Evolutionary conservation across 2,329 filamentous ascomycete genomes (phyloP), one percentile per base, ranked within the genome.

Genomic region (Saccharata proteae): DNA sequence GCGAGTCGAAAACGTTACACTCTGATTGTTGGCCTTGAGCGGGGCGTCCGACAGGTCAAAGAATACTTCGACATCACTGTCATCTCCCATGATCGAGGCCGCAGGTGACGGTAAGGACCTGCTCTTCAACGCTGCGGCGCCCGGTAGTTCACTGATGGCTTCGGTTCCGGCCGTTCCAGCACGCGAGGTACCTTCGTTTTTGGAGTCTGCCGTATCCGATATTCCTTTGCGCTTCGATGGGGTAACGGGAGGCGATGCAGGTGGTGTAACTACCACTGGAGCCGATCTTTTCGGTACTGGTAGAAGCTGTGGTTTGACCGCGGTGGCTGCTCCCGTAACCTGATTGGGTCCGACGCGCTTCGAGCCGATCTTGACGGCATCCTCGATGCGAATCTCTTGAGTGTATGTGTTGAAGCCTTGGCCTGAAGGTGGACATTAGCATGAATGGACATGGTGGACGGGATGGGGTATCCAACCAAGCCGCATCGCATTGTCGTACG

Each of bases 391-490:
- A 25, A 55, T 54, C 36, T 57, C 52, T 33, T 57, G 54, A 3
- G 54, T 58, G 29, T 56, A 58, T 11, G 55, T 57, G 24, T 58
- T 58, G 42, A 57, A 57, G 29, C 54, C 51, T 37, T 50, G 47
- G 8, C 47, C 47, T 45, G 41, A 35, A 33, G 37, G 18, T 2
- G 16, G n/a, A 4, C 18, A 16, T 11, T 19, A 3, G 12, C 16
- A n/a, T 31, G 21, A 22, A 15, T 28, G 34, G 32, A 22, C 14
- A 20, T 18, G 6, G 14, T 24, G 12, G 10, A 22, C 20, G 15
- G 19, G 25, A 22, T 15, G 18, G 4, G 22, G 17, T 19, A 29
- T 23, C 37, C 40, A 34, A 43, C 51, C 44, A 41, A 56, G 38
- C 36, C 52, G 48, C 54, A 57, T 57, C 25, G 47, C 43, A 46